Conservation (phyloP, 805 yeast genomes). For the Spathaspora boniae region DNA sequence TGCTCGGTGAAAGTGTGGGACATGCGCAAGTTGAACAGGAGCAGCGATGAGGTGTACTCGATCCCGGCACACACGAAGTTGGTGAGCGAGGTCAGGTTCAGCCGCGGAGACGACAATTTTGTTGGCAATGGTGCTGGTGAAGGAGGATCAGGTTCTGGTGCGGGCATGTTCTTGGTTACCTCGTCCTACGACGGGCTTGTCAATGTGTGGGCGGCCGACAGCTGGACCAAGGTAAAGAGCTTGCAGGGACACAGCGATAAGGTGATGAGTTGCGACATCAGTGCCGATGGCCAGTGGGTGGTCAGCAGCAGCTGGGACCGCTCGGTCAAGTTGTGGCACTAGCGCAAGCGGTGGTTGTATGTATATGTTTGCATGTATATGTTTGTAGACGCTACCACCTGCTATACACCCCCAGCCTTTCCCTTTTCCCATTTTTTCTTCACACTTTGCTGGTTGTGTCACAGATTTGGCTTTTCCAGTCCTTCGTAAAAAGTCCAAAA, state of each 20-base stretch:
- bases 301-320: slow-evolving; percentile 84
- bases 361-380: no score
- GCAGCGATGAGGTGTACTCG: slow-evolving; percentile 36
- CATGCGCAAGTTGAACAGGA: slow-evolving; percentile 42
- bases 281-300: slow-evolving; percentile 38
- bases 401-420: no score
- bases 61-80: slow-evolving; percentile 75
- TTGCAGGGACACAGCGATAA: slow-evolving; percentile 61
- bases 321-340: slow-evolving; percentile 61
- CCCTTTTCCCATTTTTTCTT: no score
- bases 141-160: no score
- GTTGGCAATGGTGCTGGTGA: no score
- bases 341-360: slow-evolving; percentile 1
- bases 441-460: no score
- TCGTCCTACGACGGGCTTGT: slow-evolving; percentile 70
- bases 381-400: no score
- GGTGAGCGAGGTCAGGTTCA: slow-evolving; percentile 61
- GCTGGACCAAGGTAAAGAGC: slow-evolving; percentile 57
- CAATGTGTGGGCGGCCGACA: slow-evolving; percentile 60
- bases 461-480: no score
- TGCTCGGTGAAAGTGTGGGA: slow-evolving; percentile 85
- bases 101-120: slow-evolving; percentile 5
- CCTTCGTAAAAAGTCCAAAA: no score
- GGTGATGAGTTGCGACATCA: slow-evolving; percentile 66
- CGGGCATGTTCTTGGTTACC: slow-evolving; percentile 53